Percentiles rank a stretch among this genome's conserved stretches.
Conservation (phyloP, 306 rosid genomes). For the Pueraria montana region DNA sequence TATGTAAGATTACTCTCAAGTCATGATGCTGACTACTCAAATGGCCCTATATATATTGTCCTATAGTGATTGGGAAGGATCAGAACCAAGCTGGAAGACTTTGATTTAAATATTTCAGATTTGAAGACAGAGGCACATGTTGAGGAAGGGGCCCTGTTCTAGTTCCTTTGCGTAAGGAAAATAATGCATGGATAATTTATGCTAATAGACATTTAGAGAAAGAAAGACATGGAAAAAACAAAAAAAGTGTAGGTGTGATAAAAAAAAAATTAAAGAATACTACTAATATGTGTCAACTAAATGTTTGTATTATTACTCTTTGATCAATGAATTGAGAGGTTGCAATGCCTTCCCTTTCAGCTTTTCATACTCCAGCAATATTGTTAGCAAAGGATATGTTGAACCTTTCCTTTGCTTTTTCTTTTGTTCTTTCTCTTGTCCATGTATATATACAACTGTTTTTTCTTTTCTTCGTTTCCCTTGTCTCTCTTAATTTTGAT, state of each 20-base stretch:
- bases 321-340: neutral
- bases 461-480: constrained; percentile 44
- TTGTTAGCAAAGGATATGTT: constrained; percentile 53
- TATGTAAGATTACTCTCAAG: constrained; percentile 8
- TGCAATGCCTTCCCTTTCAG: neutral
- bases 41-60: constrained; percentile 46
- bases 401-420: constrained; percentile 45
- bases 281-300: neutral
- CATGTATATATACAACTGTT: constrained; percentile 44
- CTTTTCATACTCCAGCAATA: neutral
- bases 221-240: too few relatives aligned
- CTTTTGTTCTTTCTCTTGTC: constrained; percentile 56
- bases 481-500: constrained; percentile 27
- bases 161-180: neutral
- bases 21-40: constrained; percentile 22
- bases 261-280: neutral
- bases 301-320: too few relatives aligned
- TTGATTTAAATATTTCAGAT: constrained; percentile 17
- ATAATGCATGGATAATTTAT: neutral
- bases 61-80: constrained; percentile 39
- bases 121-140: constrained; percentile 71
- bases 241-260: too few relatives aligned
- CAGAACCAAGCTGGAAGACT: constrained; percentile 39
- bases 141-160: constrained; percentile 18
- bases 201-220: neutral